Evolutionary conservation across 768 basidiomycete genomes (phyloP), one percentile per base, ranked within the genome.

Genomic region (Tubosaeta brunneosetosa): DNA sequence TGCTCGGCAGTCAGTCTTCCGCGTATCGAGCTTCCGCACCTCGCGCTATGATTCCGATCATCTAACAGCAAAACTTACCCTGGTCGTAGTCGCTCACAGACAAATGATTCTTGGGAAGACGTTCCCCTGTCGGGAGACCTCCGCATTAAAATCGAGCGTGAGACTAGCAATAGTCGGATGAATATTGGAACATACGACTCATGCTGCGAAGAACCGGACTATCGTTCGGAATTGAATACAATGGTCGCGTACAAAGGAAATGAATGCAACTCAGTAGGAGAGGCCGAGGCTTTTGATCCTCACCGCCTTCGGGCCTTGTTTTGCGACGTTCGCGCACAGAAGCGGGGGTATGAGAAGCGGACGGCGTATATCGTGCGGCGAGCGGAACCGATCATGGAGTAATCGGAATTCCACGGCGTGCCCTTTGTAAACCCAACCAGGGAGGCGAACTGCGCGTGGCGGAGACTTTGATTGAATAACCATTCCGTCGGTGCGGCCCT

Each of bases 401-500:
- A 6, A 44, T 48, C 58, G 63, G 58, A 58, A 56, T 41, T 64
- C 65, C 66, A 66, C 59, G 66, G 59, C 46, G 47, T 49, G 29
- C 3, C 44, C 40, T 42, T 38, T 49, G 51, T 19, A 44, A 40
- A 16, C 34, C 51, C 6, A 47, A 34, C 50, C 25, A 31, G 48
- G 44, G 54, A 51, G 36, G 44, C 8, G 19, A 19, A 33, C 42
- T 47, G 52, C 42, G 36, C 29, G 37, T 47, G 44, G 42, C 32
- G 44, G 49, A 49, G 48, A 48, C 46, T 17, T 47, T 14, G 50
- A 42, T 13, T 26, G 40, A 22, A 31, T 19, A 16, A 43, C 34
- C 44, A 32, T 25, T 36, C 40, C 45, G 47, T 54, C 48, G 19
- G 4, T 36, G 29, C 47, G 50, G 31, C 33, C 34, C 34, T 50